Evolutionary conservation across 345 rosid genomes (phyloP), one percentile per base, ranked within the genome.

Genomic region (Odontarrhena argentea): DNA sequence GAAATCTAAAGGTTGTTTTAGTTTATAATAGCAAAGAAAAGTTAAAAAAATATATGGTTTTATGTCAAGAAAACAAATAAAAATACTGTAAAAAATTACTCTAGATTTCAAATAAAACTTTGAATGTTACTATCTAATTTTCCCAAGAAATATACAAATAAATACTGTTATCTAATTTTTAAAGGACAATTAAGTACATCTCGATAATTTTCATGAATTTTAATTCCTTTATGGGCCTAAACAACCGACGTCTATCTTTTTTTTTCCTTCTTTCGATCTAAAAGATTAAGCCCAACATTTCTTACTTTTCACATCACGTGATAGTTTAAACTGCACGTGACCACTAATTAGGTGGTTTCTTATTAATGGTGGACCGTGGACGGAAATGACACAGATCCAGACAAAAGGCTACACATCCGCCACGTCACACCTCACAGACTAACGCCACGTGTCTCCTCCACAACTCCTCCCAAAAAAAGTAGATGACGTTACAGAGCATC

Each of bases 381-480:
- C 22, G 22, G 22, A 18, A 18, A 18, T 18, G 5, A 32, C 36
- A 32, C 61, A 61, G 66, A 73, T 66, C 14, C 57, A 74, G 77
- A 74, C 77, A 74, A 74, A 67, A 67, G 77, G 73, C 73, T 61
- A 46, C 2, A 67, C 35, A 60, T 53, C 53, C 9, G 46, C 73
- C 77, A 74, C 73, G 77, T 67, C 47, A 60, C 68, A 50, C 47
- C 15, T 53, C 57, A 13, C 45, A 1, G 15, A 3, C 5, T 0
- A 28, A 8, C 41, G 7, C 41, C 53, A 74, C 77, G 68, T 67
- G 73, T 60, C 68, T 0, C 10, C 9, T 46, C 7, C 64, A 28
- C 24, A 74, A 45, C 53, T 52, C 64, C 2, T 41, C 47, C 36
- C 36, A 9, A 35, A 47, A 46, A 51, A 67, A 47, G 0, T 4